Evolutionary conservation across 306 rosid genomes (phyloP).

Genomic region (Cucumis hystrix): DNA sequence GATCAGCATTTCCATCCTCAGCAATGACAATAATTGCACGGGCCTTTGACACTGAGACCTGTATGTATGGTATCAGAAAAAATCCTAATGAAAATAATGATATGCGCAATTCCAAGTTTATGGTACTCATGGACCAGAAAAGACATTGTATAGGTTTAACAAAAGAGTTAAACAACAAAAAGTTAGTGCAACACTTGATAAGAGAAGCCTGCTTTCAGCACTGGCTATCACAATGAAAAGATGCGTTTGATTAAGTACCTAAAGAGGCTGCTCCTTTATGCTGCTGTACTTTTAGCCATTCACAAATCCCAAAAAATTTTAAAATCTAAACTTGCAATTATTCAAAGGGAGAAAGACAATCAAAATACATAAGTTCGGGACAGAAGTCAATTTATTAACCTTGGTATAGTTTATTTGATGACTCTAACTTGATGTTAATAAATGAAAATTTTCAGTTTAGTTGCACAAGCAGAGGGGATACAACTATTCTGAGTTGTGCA

Average conservation of each 20-base stretch:
- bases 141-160: background rate
- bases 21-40: conserved; percentile 86
- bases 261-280: background rate
- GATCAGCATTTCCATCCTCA: conserved; percentile 93
- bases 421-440: background rate
- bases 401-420: background rate
- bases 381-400: background rate
- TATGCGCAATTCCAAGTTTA: background rate
- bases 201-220: background rate
- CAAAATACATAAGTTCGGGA: background rate
- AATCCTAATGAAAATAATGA: background rate
- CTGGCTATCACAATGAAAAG: background rate
- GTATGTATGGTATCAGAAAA: conserved; percentile 10
- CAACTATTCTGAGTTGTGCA: background rate
- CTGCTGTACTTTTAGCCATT: background rate
- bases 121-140: background rate
- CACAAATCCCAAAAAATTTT: background rate
- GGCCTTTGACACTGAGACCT: conserved; percentile 94
- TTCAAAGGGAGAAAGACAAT: background rate
- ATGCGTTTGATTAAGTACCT: background rate
- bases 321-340: background rate
- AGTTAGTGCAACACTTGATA: background rate
- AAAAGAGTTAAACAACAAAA: background rate
- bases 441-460: background rate
- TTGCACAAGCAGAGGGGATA: background rate